phyloP scores from a whole-genome alignment of 2,329 filamentous ascomycete genomes.

The Phoma herbarum region DNA sequence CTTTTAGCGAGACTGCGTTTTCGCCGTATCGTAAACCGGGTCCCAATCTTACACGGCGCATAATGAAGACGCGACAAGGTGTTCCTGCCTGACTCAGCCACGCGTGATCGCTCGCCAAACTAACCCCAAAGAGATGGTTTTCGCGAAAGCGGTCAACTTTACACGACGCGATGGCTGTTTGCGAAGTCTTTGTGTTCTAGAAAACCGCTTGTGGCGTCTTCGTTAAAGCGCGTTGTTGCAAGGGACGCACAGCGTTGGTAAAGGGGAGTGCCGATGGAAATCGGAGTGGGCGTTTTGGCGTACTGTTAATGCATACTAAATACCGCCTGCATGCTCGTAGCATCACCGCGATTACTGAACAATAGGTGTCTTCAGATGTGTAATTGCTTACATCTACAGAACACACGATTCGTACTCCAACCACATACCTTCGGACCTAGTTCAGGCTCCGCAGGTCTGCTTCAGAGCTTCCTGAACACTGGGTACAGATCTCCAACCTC shows the following conservation, averaged over 20 bases:
- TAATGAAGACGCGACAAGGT: slow-evolving; percentile 13
- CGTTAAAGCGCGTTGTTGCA: slow-evolving; percentile 1
- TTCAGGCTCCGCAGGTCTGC: neutral
- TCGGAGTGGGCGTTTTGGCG: slow-evolving; percentile 1
- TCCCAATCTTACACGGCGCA: slow-evolving; percentile 16
- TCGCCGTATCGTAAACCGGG: slow-evolving; percentile 12
- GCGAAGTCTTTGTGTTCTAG: slow-evolving; percentile 12
- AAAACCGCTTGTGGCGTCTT: slow-evolving; percentile 20
- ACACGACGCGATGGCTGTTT: slow-evolving; percentile 12
- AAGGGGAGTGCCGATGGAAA: neutral
- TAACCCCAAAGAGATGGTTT: slow-evolving; percentile 20
- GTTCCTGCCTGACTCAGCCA: slow-evolving; percentile 20
- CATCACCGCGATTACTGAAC: slow-evolving; percentile 10
- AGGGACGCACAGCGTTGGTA: neutral
- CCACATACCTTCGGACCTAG: neutral
- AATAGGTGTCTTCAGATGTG: neutral
- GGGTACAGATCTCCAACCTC: slow-evolving; percentile 49
- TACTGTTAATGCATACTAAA: slow-evolving; percentile 1
- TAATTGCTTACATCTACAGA: neutral
- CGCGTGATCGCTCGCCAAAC: slow-evolving; percentile 22
- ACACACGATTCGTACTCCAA: neutral
- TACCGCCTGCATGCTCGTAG: slow-evolving; percentile 1
- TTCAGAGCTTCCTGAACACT: slow-evolving; percentile 40
- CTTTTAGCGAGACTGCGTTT: slow-evolving; percentile 11
- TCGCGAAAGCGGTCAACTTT: slow-evolving; percentile 22